Evolutionary conservation across 2,329 filamentous ascomycete species (phyloP).

Genomic region (Fusarium chaquense): DNA sequence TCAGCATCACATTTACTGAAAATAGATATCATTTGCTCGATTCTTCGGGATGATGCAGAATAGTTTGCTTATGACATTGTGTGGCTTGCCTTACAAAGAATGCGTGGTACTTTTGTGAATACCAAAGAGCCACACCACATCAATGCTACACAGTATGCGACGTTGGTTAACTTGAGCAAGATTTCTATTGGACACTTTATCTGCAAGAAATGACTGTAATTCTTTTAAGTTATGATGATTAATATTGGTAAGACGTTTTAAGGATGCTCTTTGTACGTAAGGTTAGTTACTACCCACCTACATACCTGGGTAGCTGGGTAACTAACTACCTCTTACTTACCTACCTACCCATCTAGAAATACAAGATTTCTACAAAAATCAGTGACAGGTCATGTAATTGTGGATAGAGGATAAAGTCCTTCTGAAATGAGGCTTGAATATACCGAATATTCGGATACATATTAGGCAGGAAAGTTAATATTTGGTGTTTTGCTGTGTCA

Average conservation of each 20-base stretch:
- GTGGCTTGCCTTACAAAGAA: slow-evolving; percentile 36
- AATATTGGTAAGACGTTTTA: not conserved
- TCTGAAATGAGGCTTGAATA: not conserved
- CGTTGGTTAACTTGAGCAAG: not conserved
- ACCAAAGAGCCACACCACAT: not conserved
- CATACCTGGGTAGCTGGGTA: too few relatives aligned
- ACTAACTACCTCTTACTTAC: not conserved
- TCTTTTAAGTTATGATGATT: not conserved
- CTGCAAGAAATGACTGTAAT: not conserved
- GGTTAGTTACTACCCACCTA: too few relatives aligned
- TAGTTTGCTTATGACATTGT: slow-evolving; percentile 20
- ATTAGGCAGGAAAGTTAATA: not conserved
- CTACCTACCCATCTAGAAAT: not conserved
- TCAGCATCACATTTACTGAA: not conserved
- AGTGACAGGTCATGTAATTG: not conserved
- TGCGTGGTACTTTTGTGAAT: slow-evolving; percentile 19
- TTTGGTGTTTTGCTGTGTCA: not conserved
- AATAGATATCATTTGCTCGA: slow-evolving; percentile 1
- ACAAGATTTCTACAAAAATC: not conserved
- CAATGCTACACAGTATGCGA: not conserved
- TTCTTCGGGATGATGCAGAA: slow-evolving; percentile 7
- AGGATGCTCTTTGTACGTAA: too few relatives aligned
- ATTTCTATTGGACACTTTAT: not conserved
- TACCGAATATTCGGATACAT: not conserved
- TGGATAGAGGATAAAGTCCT: not conserved